phyloP scores from a whole-genome alignment of 2,329 filamentous ascomycete genomes.

The Anthostomella pinea region DNA sequence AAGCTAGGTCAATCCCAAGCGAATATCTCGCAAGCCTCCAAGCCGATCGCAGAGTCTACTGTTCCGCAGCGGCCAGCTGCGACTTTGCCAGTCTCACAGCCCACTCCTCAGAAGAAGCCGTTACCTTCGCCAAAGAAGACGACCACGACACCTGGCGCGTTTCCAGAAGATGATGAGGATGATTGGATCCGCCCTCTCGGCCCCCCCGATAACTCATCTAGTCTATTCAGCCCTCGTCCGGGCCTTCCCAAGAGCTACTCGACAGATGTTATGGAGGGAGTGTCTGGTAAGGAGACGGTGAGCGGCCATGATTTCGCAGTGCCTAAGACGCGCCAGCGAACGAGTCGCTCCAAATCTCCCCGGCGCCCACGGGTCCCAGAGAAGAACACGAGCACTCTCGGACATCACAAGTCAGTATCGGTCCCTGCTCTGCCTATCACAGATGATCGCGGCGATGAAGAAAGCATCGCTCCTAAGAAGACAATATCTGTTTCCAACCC shows the following conservation, averaged over 20 bases:
- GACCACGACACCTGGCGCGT: slow-evolving; percentile 53
- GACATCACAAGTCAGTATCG: slow-evolving; percentile 62
- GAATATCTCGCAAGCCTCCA: slow-evolving; percentile 45
- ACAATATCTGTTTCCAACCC: slow-evolving; percentile 59
- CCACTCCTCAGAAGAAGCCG: slow-evolving; percentile 37
- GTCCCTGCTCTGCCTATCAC: slow-evolving; percentile 50
- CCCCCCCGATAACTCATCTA: slow-evolving; percentile 32
- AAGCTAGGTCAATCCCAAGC: slow-evolving; percentile 60
- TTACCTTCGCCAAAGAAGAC: slow-evolving; percentile 35
- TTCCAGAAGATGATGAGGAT: slow-evolving; percentile 58
- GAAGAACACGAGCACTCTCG: slow-evolving; percentile 33
- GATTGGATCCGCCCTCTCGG: slow-evolving; percentile 61
- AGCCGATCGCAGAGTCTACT: slow-evolving; percentile 41
- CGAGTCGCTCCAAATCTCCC: slow-evolving; percentile 35
- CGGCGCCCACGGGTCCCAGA: slow-evolving; percentile 31
- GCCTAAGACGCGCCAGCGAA: slow-evolving; percentile 38
- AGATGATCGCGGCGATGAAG: slow-evolving; percentile 23
- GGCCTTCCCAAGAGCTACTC: slow-evolving; percentile 59
- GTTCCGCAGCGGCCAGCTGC: slow-evolving; percentile 31
- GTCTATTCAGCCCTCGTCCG: slow-evolving; percentile 46
- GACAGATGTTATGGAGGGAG: slow-evolving; percentile 58
- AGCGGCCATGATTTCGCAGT: slow-evolving; percentile 46
- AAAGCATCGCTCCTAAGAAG: slow-evolving; percentile 51
- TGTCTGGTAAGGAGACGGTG: slow-evolving; percentile 47
- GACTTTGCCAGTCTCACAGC: slow-evolving; percentile 27